Conservation (phyloP, 2,329 filamentous ascomycete species). For the Pseudovirgaria hyperparasitica region DNA sequence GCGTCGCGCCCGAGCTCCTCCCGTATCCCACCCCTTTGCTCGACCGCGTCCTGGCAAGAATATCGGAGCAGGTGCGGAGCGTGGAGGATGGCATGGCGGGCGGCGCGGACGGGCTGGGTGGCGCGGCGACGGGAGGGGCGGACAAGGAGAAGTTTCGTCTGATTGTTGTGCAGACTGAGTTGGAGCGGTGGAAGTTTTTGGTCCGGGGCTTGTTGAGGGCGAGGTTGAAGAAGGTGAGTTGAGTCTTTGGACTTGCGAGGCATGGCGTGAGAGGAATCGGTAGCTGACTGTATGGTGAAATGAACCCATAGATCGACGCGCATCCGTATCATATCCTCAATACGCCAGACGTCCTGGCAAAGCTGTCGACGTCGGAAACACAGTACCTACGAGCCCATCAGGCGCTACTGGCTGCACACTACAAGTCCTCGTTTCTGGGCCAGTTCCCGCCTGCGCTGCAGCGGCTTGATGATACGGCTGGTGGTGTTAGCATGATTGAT, state of each 20-base stretch:
- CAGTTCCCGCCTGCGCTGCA: slow-evolving; percentile 70
- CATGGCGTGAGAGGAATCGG: too few species aligned
- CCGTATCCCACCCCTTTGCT: slow-evolving; percentile 66
- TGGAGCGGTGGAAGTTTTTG: slow-evolving; percentile 87
- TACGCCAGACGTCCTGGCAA: slow-evolving; percentile 16
- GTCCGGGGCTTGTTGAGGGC: slow-evolving; percentile 71
- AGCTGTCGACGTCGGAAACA: slow-evolving; percentile 63
- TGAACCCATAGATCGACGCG: slow-evolving; percentile 51
- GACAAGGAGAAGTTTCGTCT: slow-evolving; percentile 87
- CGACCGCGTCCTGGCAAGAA: slow-evolving; percentile 60
- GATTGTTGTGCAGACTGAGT: slow-evolving; percentile 91
- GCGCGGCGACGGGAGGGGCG: slow-evolving; percentile 62
- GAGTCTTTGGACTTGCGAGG: slow-evolving; percentile 2
- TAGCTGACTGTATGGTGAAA: too few species aligned
- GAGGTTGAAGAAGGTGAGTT: slow-evolving; percentile 67
- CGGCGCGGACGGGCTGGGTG: slow-evolving; percentile 20
- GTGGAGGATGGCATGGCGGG: neutral
- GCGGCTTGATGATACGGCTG: slow-evolving; percentile 79
- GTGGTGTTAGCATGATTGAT: slow-evolving; percentile 87
- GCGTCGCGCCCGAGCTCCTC: slow-evolving; percentile 79
- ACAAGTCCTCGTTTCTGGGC: slow-evolving; percentile 69
- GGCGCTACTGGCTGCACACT: slow-evolving; percentile 71
- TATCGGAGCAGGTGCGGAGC: slow-evolving; percentile 19
- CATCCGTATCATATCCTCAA: slow-evolving; percentile 62
- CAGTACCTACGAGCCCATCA: slow-evolving; percentile 80